These are phyloP conservation scores for Pleurotus tuber-regium DNA, from an alignment of 768 basidiomycete genomes.

Conservation along the genomic window DNA sequence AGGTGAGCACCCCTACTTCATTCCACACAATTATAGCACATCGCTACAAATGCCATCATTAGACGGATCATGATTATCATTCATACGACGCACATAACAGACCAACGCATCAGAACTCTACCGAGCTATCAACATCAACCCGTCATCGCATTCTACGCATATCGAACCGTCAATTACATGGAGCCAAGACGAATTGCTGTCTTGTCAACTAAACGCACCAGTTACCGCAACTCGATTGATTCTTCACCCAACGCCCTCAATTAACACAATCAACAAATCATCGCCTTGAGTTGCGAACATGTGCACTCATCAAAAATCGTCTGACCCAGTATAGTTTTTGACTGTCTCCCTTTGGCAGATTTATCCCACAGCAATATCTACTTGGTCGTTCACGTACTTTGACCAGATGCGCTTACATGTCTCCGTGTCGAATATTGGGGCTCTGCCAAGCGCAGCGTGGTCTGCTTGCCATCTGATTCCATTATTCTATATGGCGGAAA, in stretches of 20 bases:
- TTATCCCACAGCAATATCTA: no score
- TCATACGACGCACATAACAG: not conserved
- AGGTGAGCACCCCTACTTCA: constrained; percentile 8
- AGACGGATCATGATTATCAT: not conserved
- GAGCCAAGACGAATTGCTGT: not conserved
- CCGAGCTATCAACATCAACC: constrained; percentile 3
- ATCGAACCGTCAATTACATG: not conserved
- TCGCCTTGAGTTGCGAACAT: not conserved
- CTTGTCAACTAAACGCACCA: not conserved
- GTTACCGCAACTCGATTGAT: constrained; percentile 15
- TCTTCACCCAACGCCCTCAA: constrained; percentile 6
- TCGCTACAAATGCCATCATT: not conserved
- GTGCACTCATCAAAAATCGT: not conserved
- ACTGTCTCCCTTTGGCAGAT: no score
- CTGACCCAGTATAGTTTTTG: no score
- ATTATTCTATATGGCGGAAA: no score
- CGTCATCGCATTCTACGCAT: not conserved
- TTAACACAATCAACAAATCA: no score
- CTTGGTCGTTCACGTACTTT: not conserved
- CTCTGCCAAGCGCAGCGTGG: no score
- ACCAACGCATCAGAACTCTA: not conserved
- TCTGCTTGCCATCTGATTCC: no score
- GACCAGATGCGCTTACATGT: no score
- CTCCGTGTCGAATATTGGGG: no score
- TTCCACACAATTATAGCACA: not conserved